Evolutionary conservation across 2,329 filamentous ascomycete genomes (phyloP), one percentile per base, ranked within the genome.

Genomic region (Aschersonia sp.): DNA sequence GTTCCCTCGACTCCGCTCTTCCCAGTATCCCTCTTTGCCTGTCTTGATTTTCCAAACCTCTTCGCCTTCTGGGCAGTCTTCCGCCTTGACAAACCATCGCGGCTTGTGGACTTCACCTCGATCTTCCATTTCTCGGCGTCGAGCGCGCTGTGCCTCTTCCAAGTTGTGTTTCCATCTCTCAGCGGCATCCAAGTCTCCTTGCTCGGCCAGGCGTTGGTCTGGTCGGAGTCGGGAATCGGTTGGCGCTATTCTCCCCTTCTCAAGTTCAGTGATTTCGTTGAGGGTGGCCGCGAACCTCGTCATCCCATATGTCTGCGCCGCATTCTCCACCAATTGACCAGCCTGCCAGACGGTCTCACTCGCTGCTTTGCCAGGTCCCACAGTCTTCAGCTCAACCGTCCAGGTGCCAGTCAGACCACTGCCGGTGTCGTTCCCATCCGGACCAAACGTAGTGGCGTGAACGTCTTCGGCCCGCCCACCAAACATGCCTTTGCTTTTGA

Each of bases 401-500:
- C 92, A 98, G 47, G 85, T 94, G 2, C 92, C 92, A 0, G 70
- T 65, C 30, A 97, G 69, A 12, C 84, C 80, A 9, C 83, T 70
- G 1, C 85, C 75, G 0, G 84, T 75, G 22, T 79, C 72, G 30
- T 69, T 65, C 41, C 87, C 87, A 48, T 83, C 73, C 0, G 74
- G 65, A 49, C 83, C 81, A 54, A 82, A 83, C 1, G 81, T 75
- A 56, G 89, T 82, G 6, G 90, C 83, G 37, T 76, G 73, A 8
- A 97, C 85, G 52, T 98, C 92, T 64, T 98, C 92, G 52, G 84
- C 85, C 49, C 92, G 81, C 11, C 92, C 92, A 33, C 90, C 89
- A 67, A 97, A 98, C 87, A 98, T 95, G 54, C 92, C 90, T 60
- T 92, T 94, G 48, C 83, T 79, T 61, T 92, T 94, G 69, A 98